Evolutionary conservation across 805 yeast species (phyloP).

Genomic region (Wickerhamiella parazyma): DNA sequence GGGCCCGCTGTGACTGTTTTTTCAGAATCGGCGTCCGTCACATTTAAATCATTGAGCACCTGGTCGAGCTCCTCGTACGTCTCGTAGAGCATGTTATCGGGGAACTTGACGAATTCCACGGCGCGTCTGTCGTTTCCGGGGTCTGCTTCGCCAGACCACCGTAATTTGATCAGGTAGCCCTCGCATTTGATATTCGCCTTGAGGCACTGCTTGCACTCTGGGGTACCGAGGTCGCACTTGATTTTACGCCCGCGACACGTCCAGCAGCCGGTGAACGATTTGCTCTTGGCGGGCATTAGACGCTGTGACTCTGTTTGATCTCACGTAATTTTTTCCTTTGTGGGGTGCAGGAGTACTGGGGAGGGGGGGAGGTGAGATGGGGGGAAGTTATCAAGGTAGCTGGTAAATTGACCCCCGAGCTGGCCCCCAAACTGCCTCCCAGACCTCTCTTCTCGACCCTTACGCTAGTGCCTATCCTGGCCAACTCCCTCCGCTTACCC

Average conservation of each 20-base stretch:
- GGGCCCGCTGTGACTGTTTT: slow-evolving; percentile 55
- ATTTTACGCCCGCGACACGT: slow-evolving; percentile 73
- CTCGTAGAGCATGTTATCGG: slow-evolving; percentile 41
- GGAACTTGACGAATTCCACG: slow-evolving; percentile 62
- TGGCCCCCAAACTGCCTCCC: background rate
- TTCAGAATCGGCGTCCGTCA: slow-evolving; percentile 30
- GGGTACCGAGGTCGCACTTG: slow-evolving; percentile 62
- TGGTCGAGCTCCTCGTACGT: slow-evolving; percentile 76
- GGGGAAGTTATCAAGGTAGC: background rate
- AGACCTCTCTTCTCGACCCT: background rate
- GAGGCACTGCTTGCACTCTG: slow-evolving; percentile 57
- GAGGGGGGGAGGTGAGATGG: too few relatives aligned
- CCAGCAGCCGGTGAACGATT: slow-evolving; percentile 80
- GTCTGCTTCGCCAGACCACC: slow-evolving; percentile 41
- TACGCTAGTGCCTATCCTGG: too few relatives aligned
- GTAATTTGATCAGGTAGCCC: slow-evolving; percentile 68
- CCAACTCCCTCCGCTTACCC: background rate
- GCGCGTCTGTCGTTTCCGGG: slow-evolving; percentile 29
- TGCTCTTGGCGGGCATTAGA: slow-evolving; percentile 36
- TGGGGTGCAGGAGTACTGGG: too few relatives aligned
- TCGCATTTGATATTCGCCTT: slow-evolving; percentile 58
- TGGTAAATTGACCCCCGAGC: background rate
- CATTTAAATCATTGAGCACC: slow-evolving; percentile 44
- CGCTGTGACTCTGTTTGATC: background rate
- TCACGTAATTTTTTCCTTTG: background rate